Conservation (phyloP, 1,284 basidiomycete genomes). For the Cutaneotrichosporon sp. region DNA sequence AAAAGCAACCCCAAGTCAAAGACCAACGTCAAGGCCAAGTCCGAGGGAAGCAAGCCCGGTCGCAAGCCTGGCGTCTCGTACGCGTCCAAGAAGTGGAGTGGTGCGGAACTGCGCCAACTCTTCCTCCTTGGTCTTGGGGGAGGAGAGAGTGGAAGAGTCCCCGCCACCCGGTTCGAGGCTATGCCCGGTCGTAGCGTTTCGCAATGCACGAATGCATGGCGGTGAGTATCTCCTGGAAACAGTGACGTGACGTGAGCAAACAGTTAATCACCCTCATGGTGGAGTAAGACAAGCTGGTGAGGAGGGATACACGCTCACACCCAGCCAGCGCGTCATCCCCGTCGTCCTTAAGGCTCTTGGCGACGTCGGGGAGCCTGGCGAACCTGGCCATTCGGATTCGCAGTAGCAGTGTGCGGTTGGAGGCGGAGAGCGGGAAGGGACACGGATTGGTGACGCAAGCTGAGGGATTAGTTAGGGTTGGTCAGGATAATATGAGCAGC, state of each 20-base stretch:
- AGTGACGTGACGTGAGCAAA: too few species aligned
- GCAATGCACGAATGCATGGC: constrained; percentile 6
- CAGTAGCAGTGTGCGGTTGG: neutral
- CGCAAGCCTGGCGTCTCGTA: constrained; percentile 7
- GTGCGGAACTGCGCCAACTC: constrained; percentile 1
- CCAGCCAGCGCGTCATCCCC: constrained; percentile 7
- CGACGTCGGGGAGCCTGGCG: neutral
- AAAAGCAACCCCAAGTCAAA: neutral
- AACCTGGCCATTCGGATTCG: neutral
- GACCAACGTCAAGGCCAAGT: neutral
- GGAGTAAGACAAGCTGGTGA: too few species aligned
- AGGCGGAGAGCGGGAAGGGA: neutral
- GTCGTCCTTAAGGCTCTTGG: neutral
- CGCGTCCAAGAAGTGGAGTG: constrained; percentile 1
- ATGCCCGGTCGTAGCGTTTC: neutral
- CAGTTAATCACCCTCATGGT: neutral
- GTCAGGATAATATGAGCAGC: too few species aligned
- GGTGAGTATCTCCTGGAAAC: neutral
- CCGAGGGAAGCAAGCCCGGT: neutral
- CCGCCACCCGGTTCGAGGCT: neutral
- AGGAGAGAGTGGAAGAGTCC: neutral
- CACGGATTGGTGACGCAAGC: too few species aligned
- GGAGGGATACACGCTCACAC: neutral
- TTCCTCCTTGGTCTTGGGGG: constrained; percentile 1
- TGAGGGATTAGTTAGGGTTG: too few species aligned